Base-by-base conservation (phyloP, 1,284 basidiomycete genomes). In the Inonotus hispidus region DNA sequence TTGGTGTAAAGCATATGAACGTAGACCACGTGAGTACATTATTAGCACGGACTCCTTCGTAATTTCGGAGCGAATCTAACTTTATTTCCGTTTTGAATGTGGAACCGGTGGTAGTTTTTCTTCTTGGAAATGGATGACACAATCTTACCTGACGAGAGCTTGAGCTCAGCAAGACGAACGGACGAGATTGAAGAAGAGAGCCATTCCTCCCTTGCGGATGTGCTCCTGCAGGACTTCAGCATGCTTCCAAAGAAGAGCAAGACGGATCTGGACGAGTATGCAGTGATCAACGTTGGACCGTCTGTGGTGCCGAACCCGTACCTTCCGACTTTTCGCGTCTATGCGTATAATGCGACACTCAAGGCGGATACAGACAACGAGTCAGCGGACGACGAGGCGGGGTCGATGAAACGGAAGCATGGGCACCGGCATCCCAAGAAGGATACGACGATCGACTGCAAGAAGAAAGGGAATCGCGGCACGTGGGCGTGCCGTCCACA, bases 291-390 rank as follows among this genome's bases (percentile, higher is more conserved):
- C 69, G 87, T 92, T 35, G 82, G 82, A 39, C 89, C 92, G 7
- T 83, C 88, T 46, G 84, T 95, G 32, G 88, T 96, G 59, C 94
- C 94, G n/a, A 93, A 93, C 55, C 84, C 84, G 19, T 96, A 91
- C 72, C 74, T 91, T 50, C 93, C 95, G 1, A 82, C 87, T 10
- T 85, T 95, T 66, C 79, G 94, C 64, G 79, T 96, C 2, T 96
- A 87, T 77, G 82, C 84, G 67, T 92, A 92, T 77, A 93, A 93
- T 69, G 76, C 83, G 35, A 84, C 85, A 1, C 81, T 79, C 13
- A 61, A 66, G 62, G 14, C 53, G 41, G 35, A 27, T 39, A 71
- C 70, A 38, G 66, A 62, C 10, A 64, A 70, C 58, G 62, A 62
- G 19, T 65, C 64, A 46, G 58, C 58, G 45, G 49, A 63, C 14